Evolutionary conservation across 176 grass and related monocot genomes (phyloP).

Genomic region (Calamus simplicifolius): DNA sequence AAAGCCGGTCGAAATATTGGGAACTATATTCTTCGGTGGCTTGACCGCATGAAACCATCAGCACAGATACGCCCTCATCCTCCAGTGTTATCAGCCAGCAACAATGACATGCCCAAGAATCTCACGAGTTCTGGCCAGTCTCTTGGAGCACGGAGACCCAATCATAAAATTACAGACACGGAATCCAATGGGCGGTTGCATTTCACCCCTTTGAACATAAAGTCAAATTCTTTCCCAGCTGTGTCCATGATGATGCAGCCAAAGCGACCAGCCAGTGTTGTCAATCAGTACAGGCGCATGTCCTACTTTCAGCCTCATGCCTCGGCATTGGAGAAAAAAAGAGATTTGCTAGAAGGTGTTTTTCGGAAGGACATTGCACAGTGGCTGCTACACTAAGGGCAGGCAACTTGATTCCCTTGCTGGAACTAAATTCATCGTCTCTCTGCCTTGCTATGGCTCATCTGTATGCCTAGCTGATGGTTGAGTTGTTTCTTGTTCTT

Average conservation of each 20-base stretch:
- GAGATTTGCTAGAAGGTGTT: conserved; percentile 39
- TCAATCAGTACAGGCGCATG: conserved; percentile 46
- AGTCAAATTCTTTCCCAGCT: conserved; percentile 44
- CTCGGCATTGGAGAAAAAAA: conserved; percentile 28
- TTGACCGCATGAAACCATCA: conserved; percentile 91
- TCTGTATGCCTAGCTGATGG: too few species aligned
- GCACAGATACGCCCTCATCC: conserved; percentile 72
- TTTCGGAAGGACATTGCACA: conserved; percentile 83
- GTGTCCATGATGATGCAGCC: conserved; percentile 51
- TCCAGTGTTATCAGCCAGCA: conserved; percentile 14
- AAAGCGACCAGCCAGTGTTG: conserved; percentile 19
- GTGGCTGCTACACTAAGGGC: conserved; percentile 39
- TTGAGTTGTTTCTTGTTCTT: too few species aligned
- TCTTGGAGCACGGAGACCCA: conserved; percentile 32
- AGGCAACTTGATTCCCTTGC: too few species aligned
- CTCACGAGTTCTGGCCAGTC: conserved; percentile 21
- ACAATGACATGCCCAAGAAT: conserved; percentile 16
- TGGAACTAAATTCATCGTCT: too few species aligned
- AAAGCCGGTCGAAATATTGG: conserved; percentile 77
- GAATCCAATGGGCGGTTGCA: conserved; percentile 51
- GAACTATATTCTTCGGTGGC: conserved; percentile 68
- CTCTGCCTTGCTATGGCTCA: too few species aligned
- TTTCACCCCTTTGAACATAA: conserved; percentile 56
- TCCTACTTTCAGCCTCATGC: conserved; percentile 22
- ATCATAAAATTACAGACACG: conserved; percentile 20